These are phyloP conservation scores for Fusarium poae DNA, from an alignment of 2,329 filamentous ascomycete genomes.

Conservation along the genomic window DNA sequence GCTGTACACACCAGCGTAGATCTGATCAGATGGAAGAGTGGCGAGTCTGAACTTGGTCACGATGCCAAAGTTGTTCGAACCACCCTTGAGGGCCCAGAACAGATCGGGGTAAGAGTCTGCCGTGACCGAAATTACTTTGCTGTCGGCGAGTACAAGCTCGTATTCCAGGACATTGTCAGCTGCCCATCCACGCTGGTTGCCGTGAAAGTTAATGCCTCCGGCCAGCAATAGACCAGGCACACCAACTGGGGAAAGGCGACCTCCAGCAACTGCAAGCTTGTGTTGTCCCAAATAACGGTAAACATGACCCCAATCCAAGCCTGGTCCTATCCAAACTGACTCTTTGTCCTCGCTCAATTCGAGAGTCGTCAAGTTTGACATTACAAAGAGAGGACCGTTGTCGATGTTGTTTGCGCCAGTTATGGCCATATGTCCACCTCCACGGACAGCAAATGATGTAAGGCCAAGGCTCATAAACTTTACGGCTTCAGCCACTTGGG, in stretches of 20 bases:
- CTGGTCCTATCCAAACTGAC: conserved; percentile 36
- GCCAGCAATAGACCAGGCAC: conserved; percentile 34
- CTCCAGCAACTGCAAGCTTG: conserved; percentile 31
- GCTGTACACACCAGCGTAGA: conserved; percentile 34
- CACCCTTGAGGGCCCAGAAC: conserved; percentile 55
- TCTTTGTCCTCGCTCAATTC: conserved; percentile 17
- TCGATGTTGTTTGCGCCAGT: conserved; percentile 41
- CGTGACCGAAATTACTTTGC: conserved; percentile 56
- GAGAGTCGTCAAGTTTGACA: conserved; percentile 34
- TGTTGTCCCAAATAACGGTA: conserved; percentile 24
- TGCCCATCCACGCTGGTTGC: conserved; percentile 48
- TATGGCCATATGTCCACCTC: conserved; percentile 44
- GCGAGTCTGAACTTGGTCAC: conserved; percentile 52
- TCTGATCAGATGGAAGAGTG: conserved; percentile 38
- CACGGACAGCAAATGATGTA: conserved; percentile 35
- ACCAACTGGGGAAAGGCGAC: conserved; percentile 37
- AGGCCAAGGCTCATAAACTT: not conserved
- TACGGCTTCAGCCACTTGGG: conserved; percentile 12
- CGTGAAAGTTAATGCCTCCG: conserved; percentile 41
- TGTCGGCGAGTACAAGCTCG: conserved; percentile 59
- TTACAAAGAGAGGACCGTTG: conserved; percentile 25
- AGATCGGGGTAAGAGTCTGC: conserved; percentile 52
- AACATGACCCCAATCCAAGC: conserved; percentile 38
- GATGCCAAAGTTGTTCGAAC: conserved; percentile 54
- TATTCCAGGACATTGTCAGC: conserved; percentile 52